Evolutionary conservation across 2,329 filamentous ascomycete species (phyloP), one percentile per base, ranked within the genome.

Genomic region (Exutisphaerella laricina): DNA sequence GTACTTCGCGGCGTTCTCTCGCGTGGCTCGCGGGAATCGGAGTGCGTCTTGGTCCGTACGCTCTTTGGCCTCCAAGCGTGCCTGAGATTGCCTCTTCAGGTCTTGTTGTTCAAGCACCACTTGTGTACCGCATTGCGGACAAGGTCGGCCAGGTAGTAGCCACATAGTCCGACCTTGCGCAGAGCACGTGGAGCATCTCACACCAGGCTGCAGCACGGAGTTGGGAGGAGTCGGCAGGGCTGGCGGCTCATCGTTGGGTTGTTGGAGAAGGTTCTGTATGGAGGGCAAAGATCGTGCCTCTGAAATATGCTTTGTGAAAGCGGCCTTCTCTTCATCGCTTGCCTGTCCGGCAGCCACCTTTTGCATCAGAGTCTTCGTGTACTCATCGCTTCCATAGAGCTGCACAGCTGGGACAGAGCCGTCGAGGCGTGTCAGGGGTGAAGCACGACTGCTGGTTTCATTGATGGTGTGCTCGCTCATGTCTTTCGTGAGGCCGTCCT

Each of bases 1-100:
- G 41, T 61, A 63, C 12, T 50, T 50, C 6, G 43, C 52, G 12
- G 59, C 60, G 37, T 61, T 59, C 17, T 54, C 40, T 8, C 43
- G 44, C 9, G 54, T 62, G 8, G 55, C 58, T 33, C 46, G 4
- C 49, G 44, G 17, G n/a, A n/a, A n/a, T n/a, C n/a, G n/a, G n/a
- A n/a, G n/a, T n/a, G n/a, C n/a, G n/a, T n/a, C n/a, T 5, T 28
- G 25, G 16, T 33, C 14, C 6, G 17, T 16, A 6, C 5, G 2
- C 30, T 33, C 20, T n/a, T n/a, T n/a, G n/a, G n/a, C 14, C 6
- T 18, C 14, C 20, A 10, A 8, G n/a, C n/a, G 17, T 5, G 17
- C 14, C 30, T 6, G 30, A 9, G 30, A 33, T 18, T 17, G 9
- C 13, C 30, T 9, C 10, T 5, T 18, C n/a, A 12, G 3, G 28